Base-by-base conservation (phyloP, 1,284 basidiomycete genomes). In the Trichosporon coremiiforme region DNA sequence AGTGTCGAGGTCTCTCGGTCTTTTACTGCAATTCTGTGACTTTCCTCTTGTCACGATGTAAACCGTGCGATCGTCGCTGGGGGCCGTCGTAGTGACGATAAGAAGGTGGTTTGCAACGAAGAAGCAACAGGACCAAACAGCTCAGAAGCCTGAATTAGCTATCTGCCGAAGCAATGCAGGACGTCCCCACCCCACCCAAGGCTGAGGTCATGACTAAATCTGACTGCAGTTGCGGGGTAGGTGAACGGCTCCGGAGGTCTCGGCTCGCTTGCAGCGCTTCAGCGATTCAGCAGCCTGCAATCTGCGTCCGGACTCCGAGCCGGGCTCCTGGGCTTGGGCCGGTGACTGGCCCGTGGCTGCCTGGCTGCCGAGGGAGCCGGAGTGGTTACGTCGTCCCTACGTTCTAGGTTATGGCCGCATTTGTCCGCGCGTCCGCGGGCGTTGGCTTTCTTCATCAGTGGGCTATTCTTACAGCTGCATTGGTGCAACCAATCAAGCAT, bases 351-450 rank as follows among this genome's bases (percentile, higher is more conserved):
- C 17, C 10, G 10, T 13, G 38, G 9, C 38, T 36, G 35, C 35
- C 10, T 38, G 36, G 36, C 36, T 38, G 36, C 36, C 36, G 36
- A 10, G 36, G 10, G 36, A 38, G 36, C 36, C 36, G 36, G 36
- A 13, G 36, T 13, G 36, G 36, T 38, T 45, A 45, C 41, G 41
- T 45, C 41, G 41, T n/a, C 50, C 20, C n/a, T 53, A 25, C 50
- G 8, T 53, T 4, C 17, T 25, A 5, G 15, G 20, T 53, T 53
- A 25, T 53, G 22, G 50, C 50, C 50, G 50, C 22, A 53, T 22
- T 53, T 53, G 50, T 53, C 50, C 50, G 50, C 50, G 50, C 50
- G 50, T 53, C 50, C 50, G 50, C 50, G 50, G 50, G 50, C 50
- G 50, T 53, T n/a, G n/a, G 50, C 7, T 17, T n/a, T 47, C 45